Evolutionary conservation across 768 basidiomycete species (phyloP), one percentile per base, ranked within the genome.

Genomic region (Chalciporus pseudorubinellus): DNA sequence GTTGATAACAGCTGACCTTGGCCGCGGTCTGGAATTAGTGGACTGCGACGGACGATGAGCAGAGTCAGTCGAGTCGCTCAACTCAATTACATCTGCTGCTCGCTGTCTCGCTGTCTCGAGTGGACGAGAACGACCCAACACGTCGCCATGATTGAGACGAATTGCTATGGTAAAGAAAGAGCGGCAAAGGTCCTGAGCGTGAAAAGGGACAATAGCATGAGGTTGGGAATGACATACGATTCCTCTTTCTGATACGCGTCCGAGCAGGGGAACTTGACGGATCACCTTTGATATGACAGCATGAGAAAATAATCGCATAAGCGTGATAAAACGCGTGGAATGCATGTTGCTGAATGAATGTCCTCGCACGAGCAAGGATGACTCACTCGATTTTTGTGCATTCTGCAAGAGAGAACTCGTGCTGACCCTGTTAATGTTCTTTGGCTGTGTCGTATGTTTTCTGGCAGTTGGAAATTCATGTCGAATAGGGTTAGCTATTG

Each of bases 11-110:
- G 1, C 13, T 11, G 16, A 10, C 18, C 14, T 46, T 36, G 21
- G 39, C n/a, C 9, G 28, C 13, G 40, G 26, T 5, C 24, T 40
- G 19, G 20, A 14, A 45, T 31, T 20, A 28, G 24, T 24, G 4
- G 14, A 14, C 9, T 44, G 61, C 39, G 48, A 41, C 1, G 33
- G 48, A n/a, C 49, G 51, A 34, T 39, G 46, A 3, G 8, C 14
- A 22, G 55, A 39, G 16, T 56, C 64, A 22, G 58, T 49, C 40
- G 64, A 70, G 36, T 70, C 66, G 0, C 55, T 53, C 6, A 67
- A 50, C 21, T 70, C 64, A 28, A 64, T 48, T 6, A 38, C 14
- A 13, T 57, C 44, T 31, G 14, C 5, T 36, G 34, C 34, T 36
- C 36, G 13, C 34, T 36, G 6, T 6, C 16, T 1, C 57, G 56